Evolutionary conservation across 2,329 filamentous ascomycete genomes (phyloP), one percentile per base, ranked within the genome.

Genomic region (Periconia sp.): DNA sequence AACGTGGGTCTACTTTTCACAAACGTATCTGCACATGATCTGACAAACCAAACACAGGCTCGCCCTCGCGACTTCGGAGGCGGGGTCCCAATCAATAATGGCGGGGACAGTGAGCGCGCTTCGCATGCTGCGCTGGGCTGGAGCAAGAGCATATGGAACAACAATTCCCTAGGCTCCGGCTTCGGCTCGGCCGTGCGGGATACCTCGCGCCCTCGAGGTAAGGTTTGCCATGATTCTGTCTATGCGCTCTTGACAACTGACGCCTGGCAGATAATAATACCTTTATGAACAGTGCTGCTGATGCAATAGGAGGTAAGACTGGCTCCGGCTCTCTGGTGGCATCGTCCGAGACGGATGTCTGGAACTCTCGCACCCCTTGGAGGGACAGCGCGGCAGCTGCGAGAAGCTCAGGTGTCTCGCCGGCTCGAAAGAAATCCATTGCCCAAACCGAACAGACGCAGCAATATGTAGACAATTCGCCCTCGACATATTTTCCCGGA

Each of bases 311-410:
- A 54, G 78, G 74, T 40, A 82, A 85, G 59, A 84, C 83, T 3
- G 87, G 87, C 35, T 89, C 87, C 5, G 79, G 84, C 48, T 87
- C 86, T 45, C 75, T 91, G 26, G 78, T 88, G 46, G 78, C 82
- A 31, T 82, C 84, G 29, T 88, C 87, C 8, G 85, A 89, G 59
- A 81, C 82, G 13, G 85, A 88, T 54, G 74, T 78, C 33, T 88
- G 85, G 83, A 70, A 69, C 37, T 74, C 74, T 32, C 76, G 73
- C 50, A 72, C 77, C 25, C 78, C 81, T 12, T 90, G 87, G 87
- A 80, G 78, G 50, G 80, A 83, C 32, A 53, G 43, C 10, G 43
- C 60, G 11, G 48, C 65, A 12, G 57, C 53, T 34, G 58, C 51
- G 18, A 63, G 67, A 35, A 67, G 61, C 46, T 60, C 61, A 21